phyloP scores from a whole-genome alignment of 108 stramenopile genomes.

The Skeletonema costatum region DNA sequence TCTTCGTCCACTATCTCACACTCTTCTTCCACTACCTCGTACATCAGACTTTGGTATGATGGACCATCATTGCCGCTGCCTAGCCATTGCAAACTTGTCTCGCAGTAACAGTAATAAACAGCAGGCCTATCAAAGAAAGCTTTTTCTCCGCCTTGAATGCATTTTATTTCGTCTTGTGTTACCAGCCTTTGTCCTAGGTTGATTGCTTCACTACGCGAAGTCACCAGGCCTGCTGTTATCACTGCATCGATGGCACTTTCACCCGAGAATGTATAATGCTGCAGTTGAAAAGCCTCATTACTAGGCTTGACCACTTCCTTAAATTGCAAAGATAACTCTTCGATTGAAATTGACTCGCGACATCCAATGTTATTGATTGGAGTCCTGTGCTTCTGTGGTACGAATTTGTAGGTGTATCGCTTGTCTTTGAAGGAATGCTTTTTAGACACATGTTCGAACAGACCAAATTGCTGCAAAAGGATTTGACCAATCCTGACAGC shows the following conservation, averaged over 20 bases:
- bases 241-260: slow-evolving; percentile 1
- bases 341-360: not conserved
- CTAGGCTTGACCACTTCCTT: slow-evolving; percentile 11
- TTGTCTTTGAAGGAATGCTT: slow-evolving; percentile 60
- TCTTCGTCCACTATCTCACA: not conserved
- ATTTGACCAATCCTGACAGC: slow-evolving; percentile 55
- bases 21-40: not conserved
- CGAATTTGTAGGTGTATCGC: slow-evolving; percentile 48
- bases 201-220: slow-evolving; percentile 21
- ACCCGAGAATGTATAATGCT: slow-evolving; percentile 11
- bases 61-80: not conserved
- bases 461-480: slow-evolving; percentile 30
- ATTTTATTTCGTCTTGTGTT: not conserved
- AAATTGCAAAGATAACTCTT: slow-evolving; percentile 11
- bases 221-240: slow-evolving; percentile 4
- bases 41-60: not conserved
- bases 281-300: slow-evolving; percentile 12
- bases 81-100: not conserved
- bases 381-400: not conserved
- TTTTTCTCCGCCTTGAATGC: not conserved
- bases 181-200: slow-evolving; percentile 13
- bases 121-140: not conserved
- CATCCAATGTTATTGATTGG: not conserved
- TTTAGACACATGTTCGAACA: slow-evolving; percentile 49
- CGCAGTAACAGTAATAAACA: not conserved